Evolutionary conservation across 2,329 filamentous ascomycete genomes (phyloP), one percentile per base, ranked within the genome.

Genomic region (Microcyclospora tardicrescens): DNA sequence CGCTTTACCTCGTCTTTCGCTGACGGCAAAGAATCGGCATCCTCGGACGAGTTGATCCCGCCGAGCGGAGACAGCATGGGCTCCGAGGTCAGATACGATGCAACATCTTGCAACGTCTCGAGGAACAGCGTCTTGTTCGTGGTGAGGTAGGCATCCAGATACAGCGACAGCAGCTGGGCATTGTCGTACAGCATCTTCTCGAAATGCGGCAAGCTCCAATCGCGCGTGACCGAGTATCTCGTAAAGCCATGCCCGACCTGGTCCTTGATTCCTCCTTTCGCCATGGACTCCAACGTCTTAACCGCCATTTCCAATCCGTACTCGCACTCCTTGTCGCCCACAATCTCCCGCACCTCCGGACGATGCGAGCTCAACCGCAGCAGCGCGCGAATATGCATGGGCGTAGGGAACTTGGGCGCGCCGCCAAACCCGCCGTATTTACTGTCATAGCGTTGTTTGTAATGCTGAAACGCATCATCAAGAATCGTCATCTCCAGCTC

Each of bases 151-250:
- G 84, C 87, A 53, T 95, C 86, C 6, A 93, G 69, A 52, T 91
- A 96, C 6, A 91, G 70, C 16, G 79, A 73, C 2, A 98, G 65
- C 1, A 96, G 70, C 49, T 95, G 80, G 0, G 84, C 80, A 53
- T 98, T 93, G 55, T 96, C 91, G 39, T 85, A 86, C 9, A 95
- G 73, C 73, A 96, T 86, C 66, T 96, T 96, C 65, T 98, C 91
- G 52, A 96, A 98, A 58, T 94, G 87, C 10, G 91, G 91, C 34
- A 96, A 67, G 45, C 81, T 84, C 91, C 91, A 98, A 61, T 96
- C 84, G 11, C 77, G 68, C 0, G 89, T 96, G 6, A 93, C 81
- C 11, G 85, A 93, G 57, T 93, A 95, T 37, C 89, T 75, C 29
- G 81, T 76, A 51, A 86, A 85, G 6, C 84, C 83, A 54, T 82